Conservation (phyloP, 106 monocot species). For the Apostasia ramifera region DNA sequence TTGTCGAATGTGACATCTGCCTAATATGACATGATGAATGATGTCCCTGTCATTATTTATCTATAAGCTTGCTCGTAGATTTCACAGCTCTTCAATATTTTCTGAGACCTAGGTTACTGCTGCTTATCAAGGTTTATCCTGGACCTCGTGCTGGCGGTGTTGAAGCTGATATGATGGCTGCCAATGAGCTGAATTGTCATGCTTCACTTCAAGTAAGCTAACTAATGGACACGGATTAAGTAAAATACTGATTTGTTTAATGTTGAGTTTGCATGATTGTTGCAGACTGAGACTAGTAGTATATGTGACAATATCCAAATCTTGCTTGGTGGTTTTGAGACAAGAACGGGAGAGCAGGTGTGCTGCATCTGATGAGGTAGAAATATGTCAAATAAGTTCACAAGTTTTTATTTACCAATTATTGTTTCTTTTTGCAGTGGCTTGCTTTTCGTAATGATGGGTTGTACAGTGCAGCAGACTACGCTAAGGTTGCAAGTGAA, state of each 20-base stretch:
- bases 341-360: constrained; percentile 94
- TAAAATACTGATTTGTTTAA: not conserved
- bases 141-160: constrained; percentile 70
- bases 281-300: constrained; percentile 50
- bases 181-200: constrained; percentile 83
- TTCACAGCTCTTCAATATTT: constrained; percentile 5
- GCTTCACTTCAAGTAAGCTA: constrained; percentile 66
- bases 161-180: constrained; percentile 96
- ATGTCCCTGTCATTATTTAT: not conserved
- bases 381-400: not conserved
- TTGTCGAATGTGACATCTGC: too few species aligned
- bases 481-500: constrained; percentile 68
- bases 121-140: constrained; percentile 80
- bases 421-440: constrained; percentile 55
- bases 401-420: constrained; percentile 4
- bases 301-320: constrained; percentile 67
- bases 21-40: too few species aligned
- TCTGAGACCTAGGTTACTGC: constrained; percentile 7
- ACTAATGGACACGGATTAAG: not conserved
- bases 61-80: not conserved
- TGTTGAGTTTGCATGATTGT: constrained; percentile 1
- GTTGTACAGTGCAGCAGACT: constrained; percentile 83
- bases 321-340: constrained; percentile 91
- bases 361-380: constrained; percentile 5
- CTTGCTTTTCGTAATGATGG: constrained; percentile 90